Conservation (phyloP, 2,329 filamentous ascomycete genomes). For the Domatiomyces catenatus region DNA sequence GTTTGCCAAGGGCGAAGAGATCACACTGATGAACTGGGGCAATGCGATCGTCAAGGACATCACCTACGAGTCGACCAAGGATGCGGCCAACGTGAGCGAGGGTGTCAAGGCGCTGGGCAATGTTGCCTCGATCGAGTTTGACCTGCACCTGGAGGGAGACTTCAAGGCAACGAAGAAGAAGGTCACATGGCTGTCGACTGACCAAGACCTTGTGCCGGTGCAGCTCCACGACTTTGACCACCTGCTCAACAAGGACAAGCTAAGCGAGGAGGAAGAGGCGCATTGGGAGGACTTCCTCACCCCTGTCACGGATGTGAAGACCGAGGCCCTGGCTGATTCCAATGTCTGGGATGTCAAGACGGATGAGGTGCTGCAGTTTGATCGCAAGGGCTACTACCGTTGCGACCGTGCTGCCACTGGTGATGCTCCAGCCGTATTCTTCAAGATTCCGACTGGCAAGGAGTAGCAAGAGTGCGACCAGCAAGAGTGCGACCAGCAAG, state of each 20-base stretch:
- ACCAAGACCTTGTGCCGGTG: conserved; percentile 57
- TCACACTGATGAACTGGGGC: conserved; percentile 24
- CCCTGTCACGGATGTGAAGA: conserved; percentile 52
- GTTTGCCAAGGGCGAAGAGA: conserved; percentile 21
- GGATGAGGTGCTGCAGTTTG: conserved; percentile 76
- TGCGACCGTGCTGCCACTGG: conserved; percentile 41
- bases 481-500: too few relatives aligned
- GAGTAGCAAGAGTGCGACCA: too few relatives aligned
- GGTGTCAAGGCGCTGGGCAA: conserved; percentile 25
- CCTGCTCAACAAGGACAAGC: conserved; percentile 84
- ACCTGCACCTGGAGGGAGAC: conserved; percentile 70
- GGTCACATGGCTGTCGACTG: conserved; percentile 69
- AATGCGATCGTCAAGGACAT: conserved; percentile 18
- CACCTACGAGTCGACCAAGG: conserved; percentile 8
- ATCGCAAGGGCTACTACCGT: conserved; percentile 72
- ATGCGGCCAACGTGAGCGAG: conserved; percentile 10
- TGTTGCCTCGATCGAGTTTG: conserved; percentile 53
- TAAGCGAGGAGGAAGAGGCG: conserved; percentile 61
- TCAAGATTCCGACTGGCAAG: conserved; percentile 18
- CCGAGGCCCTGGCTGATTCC: conserved; percentile 57
- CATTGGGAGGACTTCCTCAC: conserved; percentile 60
- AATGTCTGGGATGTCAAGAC: conserved; percentile 59
- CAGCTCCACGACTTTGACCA: conserved; percentile 93
- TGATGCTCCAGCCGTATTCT: conserved; percentile 13
- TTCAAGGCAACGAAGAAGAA: conserved; percentile 84